A percentile compares a stretch with the other conserved stretches of the same genome.
These are phyloP conservation scores for Neopestalotiopsis sp. DNA, from an alignment of 2,329 filamentous ascomycete species.

Conservation along the genomic window DNA sequence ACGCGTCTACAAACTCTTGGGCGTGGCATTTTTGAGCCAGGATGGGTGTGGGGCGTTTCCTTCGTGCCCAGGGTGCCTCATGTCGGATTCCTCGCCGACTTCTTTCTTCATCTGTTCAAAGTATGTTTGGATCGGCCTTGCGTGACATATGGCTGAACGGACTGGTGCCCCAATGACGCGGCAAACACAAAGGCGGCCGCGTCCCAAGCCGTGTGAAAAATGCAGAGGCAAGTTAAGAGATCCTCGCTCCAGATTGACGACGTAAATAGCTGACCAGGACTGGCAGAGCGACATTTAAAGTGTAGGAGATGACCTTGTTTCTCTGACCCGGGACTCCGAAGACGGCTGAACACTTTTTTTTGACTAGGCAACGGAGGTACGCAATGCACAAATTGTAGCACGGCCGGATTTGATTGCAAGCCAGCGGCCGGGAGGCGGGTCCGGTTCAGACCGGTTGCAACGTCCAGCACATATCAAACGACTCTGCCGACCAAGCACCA, in stretches of 20 bases:
- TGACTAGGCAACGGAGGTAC: neutral
- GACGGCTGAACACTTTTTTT: neutral
- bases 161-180: neutral
- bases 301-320: neutral
- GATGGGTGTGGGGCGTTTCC: neutral
- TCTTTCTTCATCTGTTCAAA: neutral
- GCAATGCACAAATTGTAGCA: neutral
- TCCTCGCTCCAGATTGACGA: neutral
- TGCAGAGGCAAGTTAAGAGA: neutral
- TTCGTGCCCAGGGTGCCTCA: too few species aligned
- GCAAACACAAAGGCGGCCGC: neutral
- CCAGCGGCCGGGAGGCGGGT: neutral
- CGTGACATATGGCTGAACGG: neutral
- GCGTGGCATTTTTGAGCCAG: too few species aligned
- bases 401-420: neutral
- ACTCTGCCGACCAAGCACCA: neutral
- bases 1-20: neutral
- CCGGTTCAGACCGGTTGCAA: slow-evolving; percentile 1
- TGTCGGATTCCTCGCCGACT: neutral
- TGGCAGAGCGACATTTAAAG: neutral
- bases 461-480: neutral
- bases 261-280: neutral
- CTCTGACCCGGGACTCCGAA: neutral
- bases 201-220: neutral
- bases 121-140: neutral